Evolutionary conservation across 495 filamentous ascomycete genomes (phyloP).

Genomic region (Apiosordaria backusii): DNA sequence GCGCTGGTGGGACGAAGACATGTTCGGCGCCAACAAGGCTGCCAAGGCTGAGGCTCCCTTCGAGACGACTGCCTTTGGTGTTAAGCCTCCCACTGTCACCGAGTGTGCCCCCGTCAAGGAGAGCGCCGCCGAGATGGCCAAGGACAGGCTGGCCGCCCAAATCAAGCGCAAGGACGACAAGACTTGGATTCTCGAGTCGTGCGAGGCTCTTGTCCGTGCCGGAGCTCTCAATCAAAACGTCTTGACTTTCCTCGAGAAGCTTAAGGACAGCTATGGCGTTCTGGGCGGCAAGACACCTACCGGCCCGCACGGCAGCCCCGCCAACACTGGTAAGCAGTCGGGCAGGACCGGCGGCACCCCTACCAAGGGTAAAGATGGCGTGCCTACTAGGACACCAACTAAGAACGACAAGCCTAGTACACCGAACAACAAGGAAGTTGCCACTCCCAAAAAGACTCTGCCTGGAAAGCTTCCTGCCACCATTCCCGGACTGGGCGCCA

Average conservation of each 20-base stretch:
- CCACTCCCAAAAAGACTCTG: background rate
- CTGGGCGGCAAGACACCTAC: background rate
- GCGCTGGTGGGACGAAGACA: background rate
- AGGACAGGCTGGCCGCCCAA: background rate
- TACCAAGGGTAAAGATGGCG: background rate
- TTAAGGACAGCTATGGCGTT: background rate
- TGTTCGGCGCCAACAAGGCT: background rate
- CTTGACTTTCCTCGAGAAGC: constrained; percentile 6
- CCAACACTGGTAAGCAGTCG: background rate
- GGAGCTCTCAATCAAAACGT: constrained; percentile 9
- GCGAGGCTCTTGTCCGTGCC: constrained; percentile 10
- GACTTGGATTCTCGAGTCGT: constrained; percentile 18
- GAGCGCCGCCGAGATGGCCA: background rate
- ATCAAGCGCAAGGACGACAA: constrained; percentile 14
- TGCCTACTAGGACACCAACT: background rate
- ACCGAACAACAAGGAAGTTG: background rate
- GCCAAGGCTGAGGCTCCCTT: background rate
- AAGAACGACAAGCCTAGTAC: background rate
- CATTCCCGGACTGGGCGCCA: no score
- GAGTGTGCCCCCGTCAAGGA: background rate
- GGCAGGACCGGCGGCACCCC: background rate
- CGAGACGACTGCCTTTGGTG: background rate
- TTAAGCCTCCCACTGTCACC: background rate
- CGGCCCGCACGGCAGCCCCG: background rate
- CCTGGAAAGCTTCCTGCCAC: background rate